Evolutionary conservation across 495 filamentous ascomycete species (phyloP).

Genomic region (Saxispiralis lemnorum): DNA sequence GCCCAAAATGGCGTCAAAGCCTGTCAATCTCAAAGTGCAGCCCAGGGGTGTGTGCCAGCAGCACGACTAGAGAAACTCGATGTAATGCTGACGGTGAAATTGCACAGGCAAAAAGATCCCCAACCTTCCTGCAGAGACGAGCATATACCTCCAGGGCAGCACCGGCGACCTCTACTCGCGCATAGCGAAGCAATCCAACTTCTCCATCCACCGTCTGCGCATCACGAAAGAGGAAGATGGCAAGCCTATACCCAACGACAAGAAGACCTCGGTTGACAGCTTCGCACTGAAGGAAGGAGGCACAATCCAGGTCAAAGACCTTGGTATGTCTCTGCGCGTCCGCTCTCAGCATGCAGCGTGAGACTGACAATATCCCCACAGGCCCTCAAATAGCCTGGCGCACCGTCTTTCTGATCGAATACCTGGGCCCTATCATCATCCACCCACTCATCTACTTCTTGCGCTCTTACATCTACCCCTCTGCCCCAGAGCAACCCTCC

Average conservation of each 20-base stretch:
- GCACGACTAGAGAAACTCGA: not conserved
- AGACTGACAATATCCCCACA: conserved; percentile 21
- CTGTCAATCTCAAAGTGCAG: conserved; percentile 13
- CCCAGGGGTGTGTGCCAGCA: conserved; percentile 17
- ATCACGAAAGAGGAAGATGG: conserved; percentile 57
- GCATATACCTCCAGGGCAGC: conserved; percentile 16
- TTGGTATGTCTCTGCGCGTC: conserved; percentile 41
- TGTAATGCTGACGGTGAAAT: conserved; percentile 1
- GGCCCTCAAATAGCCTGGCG: conserved; percentile 86
- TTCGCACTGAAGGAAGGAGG: conserved; percentile 48
- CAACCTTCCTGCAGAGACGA: conserved; percentile 20
- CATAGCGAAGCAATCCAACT: conserved; percentile 36
- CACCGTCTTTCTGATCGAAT: conserved; percentile 88
- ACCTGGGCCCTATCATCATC: conserved; percentile 83
- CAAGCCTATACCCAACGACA: conserved; percentile 45
- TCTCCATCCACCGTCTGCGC: conserved; percentile 43
- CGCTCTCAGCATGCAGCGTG: not conserved
- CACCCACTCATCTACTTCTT: conserved; percentile 55
- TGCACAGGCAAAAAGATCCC: conserved; percentile 24
- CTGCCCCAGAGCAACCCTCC: conserved; percentile 39
- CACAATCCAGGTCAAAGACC: conserved; percentile 76
- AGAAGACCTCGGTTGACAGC: conserved; percentile 42
- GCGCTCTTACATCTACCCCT: conserved; percentile 52
- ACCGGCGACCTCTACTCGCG: conserved; percentile 33
- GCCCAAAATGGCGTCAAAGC: conserved; percentile 15